Evolutionary conservation across 805 yeast genomes (phyloP), one percentile per base, ranked within the genome.

Genomic region (Pichia gijzeniarum): DNA sequence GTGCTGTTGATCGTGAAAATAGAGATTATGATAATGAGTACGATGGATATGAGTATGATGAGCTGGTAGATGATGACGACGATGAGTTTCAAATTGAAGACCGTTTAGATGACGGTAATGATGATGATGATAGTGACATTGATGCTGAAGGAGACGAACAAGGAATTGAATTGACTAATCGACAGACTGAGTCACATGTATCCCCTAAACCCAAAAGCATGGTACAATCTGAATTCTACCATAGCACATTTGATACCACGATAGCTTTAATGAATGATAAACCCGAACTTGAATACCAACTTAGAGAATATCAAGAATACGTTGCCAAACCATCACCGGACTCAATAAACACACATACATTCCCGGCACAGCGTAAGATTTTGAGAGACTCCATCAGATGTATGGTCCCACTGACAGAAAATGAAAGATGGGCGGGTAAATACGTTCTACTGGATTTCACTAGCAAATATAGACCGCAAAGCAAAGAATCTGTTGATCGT

Each of bases 381-480:
- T 28, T 64, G 32, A 49, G 64, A 18, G 69, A 66, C 47, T 55
- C 65, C 5, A 51, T 66, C 5, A 44, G 69, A 14, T 66, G 70
- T 44, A 65, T 66, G 61, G 51, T 59, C 1, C 58, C 65, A 8
- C 46, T 66, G 42, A 22, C 56, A 1, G 54, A 62, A 7, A 60
- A 59, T 45, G 69, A 66, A 33, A 52, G 62, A 40, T 66, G 70
- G 70, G 50, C 63, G 2, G 67, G 67, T 16, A 51, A 53, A 20
- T 57, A 28, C 31, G 35, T 64, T 14, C 65, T 64, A 12, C 41
- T 59, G 8, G 65, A 61, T 35, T 27, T 40, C 27, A 20, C 8
- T 2, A 40, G 42, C 27, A 37, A 41, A 10, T 53, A 53, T 22
- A 27, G 38, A 9, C 57, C 57, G 5, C 44, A 42, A 19, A 28